Conservation (phyloP, 179 eudicot species). For the Beta macrorhiza region DNA sequence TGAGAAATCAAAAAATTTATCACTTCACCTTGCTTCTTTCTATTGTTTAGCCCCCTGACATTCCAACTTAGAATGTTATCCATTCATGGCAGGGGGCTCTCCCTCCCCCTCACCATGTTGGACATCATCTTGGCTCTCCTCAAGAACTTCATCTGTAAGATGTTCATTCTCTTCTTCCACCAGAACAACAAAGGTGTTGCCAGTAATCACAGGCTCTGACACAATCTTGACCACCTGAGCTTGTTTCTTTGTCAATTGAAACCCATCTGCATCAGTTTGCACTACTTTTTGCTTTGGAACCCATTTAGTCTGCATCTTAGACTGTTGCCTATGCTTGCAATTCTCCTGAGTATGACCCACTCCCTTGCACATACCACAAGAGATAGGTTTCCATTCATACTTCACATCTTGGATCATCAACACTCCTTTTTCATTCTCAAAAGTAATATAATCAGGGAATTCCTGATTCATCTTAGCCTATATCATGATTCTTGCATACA, state of each 20-base stretch:
- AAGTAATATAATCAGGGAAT: too few relatives aligned
- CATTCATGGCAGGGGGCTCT: background rate
- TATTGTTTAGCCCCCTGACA: background rate
- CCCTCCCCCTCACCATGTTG: background rate
- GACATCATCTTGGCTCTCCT: background rate
- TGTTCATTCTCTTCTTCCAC: background rate
- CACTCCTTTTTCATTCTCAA: too few relatives aligned
- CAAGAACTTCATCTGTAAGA: background rate
- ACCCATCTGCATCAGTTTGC: background rate
- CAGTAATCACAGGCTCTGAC: background rate
- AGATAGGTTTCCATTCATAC: too few relatives aligned
- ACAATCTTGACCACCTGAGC: too few relatives aligned
- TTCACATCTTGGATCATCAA: too few relatives aligned
- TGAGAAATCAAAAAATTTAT: too few relatives aligned
- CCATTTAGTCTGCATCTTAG: background rate
- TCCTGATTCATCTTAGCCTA: too few relatives aligned
- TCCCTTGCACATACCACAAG: background rate
- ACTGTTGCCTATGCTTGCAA: too few relatives aligned
- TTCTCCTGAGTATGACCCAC: background rate
- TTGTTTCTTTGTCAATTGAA: background rate
- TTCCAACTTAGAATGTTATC: background rate
- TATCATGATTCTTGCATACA: too few relatives aligned
- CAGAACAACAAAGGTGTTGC: too few relatives aligned
- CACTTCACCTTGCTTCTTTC: background rate
- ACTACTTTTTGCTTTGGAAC: background rate